These are phyloP conservation scores for Miamiensis avidus DNA, from an alignment of 169 alveolate species.

Conservation along the genomic window DNA sequence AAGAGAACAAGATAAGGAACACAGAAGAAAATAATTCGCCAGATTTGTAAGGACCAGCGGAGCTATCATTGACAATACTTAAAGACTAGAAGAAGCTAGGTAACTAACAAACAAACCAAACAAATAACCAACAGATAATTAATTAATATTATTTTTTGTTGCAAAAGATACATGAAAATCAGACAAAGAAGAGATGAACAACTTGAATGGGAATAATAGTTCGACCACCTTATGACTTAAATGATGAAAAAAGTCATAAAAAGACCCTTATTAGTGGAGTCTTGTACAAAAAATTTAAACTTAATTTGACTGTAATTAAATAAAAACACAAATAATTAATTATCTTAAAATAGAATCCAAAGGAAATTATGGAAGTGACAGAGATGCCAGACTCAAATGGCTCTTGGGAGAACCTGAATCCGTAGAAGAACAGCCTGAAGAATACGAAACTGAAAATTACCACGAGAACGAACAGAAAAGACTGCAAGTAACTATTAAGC, in stretches of 20 bases:
- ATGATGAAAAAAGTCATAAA: slow-evolving; percentile 24
- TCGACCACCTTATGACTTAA: slow-evolving; percentile 20
- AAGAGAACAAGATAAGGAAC: slow-evolving; percentile 21
- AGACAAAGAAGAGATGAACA: neutral
- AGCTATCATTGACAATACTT: neutral
- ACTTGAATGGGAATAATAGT: slow-evolving; percentile 18
- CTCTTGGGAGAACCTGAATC: slow-evolving; percentile 5
- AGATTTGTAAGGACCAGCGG: slow-evolving; percentile 9
- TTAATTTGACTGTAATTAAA: neutral
- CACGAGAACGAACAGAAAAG: neutral
- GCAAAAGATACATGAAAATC: neutral
- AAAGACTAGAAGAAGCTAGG: slow-evolving; percentile 3
- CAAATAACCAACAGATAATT: neutral
- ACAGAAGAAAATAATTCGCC: slow-evolving; percentile 25
- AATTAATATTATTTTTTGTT: neutral
- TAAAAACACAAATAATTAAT: neutral
- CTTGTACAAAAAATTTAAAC: neutral
- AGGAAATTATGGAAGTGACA: neutral
- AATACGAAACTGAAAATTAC: neutral
- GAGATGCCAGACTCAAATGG: slow-evolving; percentile 8
- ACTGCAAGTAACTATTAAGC: neutral
- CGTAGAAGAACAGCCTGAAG: slow-evolving; percentile 13
- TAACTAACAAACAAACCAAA: neutral
- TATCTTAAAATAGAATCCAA: neutral
- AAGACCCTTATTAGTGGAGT: slow-evolving; percentile 20